Percentiles rank a stretch among this genome's conserved stretches.
These are phyloP conservation scores for Ensete glaucum DNA, from an alignment of 176 grass and related monocot species.

Conservation along the genomic window DNA sequence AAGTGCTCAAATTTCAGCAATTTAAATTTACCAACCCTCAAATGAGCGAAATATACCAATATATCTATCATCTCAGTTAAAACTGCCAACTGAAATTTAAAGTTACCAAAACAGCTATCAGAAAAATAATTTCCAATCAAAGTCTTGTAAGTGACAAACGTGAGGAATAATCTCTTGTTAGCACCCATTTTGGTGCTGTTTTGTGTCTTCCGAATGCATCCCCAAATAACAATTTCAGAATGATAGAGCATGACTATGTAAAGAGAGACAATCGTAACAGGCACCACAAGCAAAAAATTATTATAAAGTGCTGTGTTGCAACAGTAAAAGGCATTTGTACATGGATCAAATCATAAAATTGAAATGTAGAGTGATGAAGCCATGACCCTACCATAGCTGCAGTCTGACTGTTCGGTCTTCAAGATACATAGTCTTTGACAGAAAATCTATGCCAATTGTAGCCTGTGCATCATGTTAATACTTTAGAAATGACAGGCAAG, in stretches of 20 bases:
- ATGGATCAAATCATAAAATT: not conserved
- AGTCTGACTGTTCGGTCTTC: slow-evolving; percentile 1
- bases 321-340: not conserved
- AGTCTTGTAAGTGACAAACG: too few relatives aligned
- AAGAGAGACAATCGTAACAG: not conserved
- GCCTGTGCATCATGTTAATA: not conserved
- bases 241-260: not conserved
- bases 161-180: too few relatives aligned
- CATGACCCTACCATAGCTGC: not conserved
- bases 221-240: not conserved
- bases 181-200: not conserved
- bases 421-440: slow-evolving; percentile 4
- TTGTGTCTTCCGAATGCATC: not conserved
- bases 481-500: not conserved
- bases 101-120: not conserved
- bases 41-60: not conserved
- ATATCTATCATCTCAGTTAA: not conserved
- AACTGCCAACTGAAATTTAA: not conserved
- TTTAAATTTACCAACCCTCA: not conserved
- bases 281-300: not conserved
- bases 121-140: not conserved
- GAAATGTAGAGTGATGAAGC: not conserved
- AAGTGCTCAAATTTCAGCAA: not conserved
- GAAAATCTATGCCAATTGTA: slow-evolving; percentile 1
- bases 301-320: not conserved